A percentile compares a stretch with the other conserved stretches of the same genome.
Evolutionary conservation across 805 yeast genomes (phyloP).

Genomic region (Starmerella kuoi): DNA sequence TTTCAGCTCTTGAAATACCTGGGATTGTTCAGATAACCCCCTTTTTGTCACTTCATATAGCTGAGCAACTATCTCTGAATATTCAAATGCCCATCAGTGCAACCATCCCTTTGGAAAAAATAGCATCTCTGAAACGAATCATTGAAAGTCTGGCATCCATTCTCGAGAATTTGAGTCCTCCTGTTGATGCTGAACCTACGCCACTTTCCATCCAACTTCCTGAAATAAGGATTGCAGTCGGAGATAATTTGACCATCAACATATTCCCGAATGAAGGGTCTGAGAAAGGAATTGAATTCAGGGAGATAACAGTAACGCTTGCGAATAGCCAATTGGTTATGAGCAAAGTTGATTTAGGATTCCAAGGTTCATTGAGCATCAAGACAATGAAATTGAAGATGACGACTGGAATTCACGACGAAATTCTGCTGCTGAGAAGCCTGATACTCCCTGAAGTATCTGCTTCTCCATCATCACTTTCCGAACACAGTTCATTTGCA

Average conservation of each 20-base stretch:
- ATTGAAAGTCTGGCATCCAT: neutral
- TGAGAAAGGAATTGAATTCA: conserved; percentile 4
- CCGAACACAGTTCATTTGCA: too few species aligned
- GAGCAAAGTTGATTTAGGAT: neutral
- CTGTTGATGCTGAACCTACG: conserved; percentile 16
- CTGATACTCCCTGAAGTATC: too few species aligned
- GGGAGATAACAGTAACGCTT: conserved; percentile 16
- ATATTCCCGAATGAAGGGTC: conserved; percentile 15
- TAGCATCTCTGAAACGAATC: neutral
- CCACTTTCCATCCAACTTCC: conserved; percentile 14
- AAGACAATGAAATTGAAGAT: conserved; percentile 1
- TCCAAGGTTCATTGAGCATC: neutral
- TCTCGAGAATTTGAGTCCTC: conserved; percentile 7
- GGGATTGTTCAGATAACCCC: conserved; percentile 17
- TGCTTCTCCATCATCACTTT: too few species aligned
- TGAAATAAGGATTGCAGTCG: conserved; percentile 18
- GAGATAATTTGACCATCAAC: conserved; percentile 11
- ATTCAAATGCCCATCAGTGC: conserved; percentile 7
- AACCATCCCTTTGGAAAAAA: neutral
- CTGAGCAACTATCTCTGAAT: neutral
- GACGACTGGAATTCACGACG: neutral
- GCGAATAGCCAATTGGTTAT: conserved; percentile 18
- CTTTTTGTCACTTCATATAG: neutral
- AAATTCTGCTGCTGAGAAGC: too few species aligned
- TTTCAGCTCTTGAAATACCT: conserved; percentile 7